Evolutionary conservation across 2,329 filamentous ascomycete species (phyloP), one percentile per base, ranked within the genome.

Genomic region (Ascochyta lentis): DNA sequence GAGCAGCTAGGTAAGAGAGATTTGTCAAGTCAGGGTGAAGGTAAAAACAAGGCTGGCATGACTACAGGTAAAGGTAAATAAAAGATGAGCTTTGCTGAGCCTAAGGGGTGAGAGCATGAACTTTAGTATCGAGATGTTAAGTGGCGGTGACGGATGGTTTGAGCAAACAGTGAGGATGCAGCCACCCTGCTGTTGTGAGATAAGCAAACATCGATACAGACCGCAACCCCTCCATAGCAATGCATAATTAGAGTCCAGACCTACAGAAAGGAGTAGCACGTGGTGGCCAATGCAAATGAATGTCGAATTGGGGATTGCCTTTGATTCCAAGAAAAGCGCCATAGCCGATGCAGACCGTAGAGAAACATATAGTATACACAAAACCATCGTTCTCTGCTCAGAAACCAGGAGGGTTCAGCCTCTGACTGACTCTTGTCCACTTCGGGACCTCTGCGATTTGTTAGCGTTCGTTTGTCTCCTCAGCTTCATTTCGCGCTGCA

Each of bases 401-500:
- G 79, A 94, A 98, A 80, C 94, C 94, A 42, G 94, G 93, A 55
- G 94, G 94, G 78, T 98, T 98, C 76, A 97, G 74, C 78, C 94
- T 84, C 78, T 98, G 94, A 63, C 91, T 96, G 60, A 98, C 89
- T 79, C 93, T 89, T 67, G 94, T 98, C 94, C 94, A 98, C 80
- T 98, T 77, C 3, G 74, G 74, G 49, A 77, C 68, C 59, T 77
- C 74, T 77, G 61, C 47, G 53, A 88, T 89, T 93, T n/a, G 46
- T 78, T 77, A 92, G 90, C 93, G 68, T 47, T 63, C 46, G 37
- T 56, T 51, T 60, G 55, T 31, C 29, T 13, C 10, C 12, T 12
- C 12, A 6, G 29, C 29, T 31, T 15, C 4, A 12, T 29, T 10
- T 29, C 27, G 27, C 12, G 27, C 10, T 31, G 29, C 29, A 31